Evolutionary conservation across 2,329 filamentous ascomycete genomes (phyloP).

Genomic region (Lizonia empirigonia): DNA sequence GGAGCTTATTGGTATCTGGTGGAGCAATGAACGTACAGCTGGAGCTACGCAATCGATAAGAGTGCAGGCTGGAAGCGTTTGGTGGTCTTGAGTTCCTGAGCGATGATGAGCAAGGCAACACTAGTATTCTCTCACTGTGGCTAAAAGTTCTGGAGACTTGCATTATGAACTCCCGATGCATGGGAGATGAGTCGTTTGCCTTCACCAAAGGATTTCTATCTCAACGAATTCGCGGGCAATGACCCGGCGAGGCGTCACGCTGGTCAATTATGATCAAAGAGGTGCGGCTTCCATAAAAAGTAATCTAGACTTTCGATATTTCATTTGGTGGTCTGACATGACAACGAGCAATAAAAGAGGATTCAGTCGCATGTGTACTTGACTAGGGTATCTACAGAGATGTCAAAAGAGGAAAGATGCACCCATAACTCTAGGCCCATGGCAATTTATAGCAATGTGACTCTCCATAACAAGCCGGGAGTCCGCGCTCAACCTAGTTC

Average conservation of each 20-base stretch:
- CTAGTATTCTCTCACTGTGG: background rate
- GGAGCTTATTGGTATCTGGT: background rate
- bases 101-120: too few species aligned
- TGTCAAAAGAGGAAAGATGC: background rate
- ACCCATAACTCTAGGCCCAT: background rate
- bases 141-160: background rate
- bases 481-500: background rate
- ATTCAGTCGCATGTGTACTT: background rate
- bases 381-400: constrained; percentile 3
- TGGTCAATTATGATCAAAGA: background rate
- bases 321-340: too few species aligned
- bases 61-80: constrained; percentile 6
- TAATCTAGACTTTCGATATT: too few species aligned
- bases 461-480: background rate
- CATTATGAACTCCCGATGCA: background rate
- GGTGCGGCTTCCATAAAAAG: too few species aligned
- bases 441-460: background rate
- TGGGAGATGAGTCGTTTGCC: background rate
- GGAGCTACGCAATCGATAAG: background rate
- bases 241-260: background rate
- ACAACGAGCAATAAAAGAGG: too few species aligned
- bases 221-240: background rate
- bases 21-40: background rate
- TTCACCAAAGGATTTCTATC: background rate
- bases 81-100: background rate